phyloP scores from a whole-genome alignment of 106 monocot species.

The Dendrobium officinale region DNA sequence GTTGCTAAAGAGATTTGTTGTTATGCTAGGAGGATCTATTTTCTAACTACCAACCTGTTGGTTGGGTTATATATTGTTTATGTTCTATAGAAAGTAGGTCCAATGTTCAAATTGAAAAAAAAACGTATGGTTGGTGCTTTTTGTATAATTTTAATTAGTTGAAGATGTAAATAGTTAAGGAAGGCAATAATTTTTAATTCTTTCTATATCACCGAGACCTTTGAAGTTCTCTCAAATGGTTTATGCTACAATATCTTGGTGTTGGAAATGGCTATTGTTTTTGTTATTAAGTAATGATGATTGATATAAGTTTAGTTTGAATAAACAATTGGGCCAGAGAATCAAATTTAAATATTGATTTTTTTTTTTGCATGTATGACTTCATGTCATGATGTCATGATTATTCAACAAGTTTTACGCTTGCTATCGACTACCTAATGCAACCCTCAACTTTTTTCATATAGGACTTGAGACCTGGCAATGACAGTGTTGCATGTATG shows the following conservation, averaged over 20 bases:
- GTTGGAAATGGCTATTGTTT: background rate
- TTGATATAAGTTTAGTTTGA: background rate
- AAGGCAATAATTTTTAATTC: background rate
- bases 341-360: background rate
- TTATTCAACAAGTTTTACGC: too few relatives aligned
- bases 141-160: background rate
- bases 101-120: background rate
- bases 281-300: background rate
- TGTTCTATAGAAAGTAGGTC: background rate
- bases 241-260: background rate
- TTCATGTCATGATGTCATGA: too few relatives aligned
- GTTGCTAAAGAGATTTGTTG: background rate
- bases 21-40: background rate
- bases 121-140: background rate
- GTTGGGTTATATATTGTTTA: background rate
- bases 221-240: background rate
- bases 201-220: background rate
- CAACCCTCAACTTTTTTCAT: too few relatives aligned
- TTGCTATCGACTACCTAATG: too few relatives aligned
- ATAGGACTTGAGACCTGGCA: too few relatives aligned
- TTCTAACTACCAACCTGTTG: background rate
- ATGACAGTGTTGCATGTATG: too few relatives aligned
- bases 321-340: background rate
- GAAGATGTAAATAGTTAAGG: background rate
- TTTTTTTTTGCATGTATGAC: background rate